These are phyloP conservation scores for Curvularia sp. DNA, from an alignment of 2,329 filamentous ascomycete genomes.

Conservation along the genomic window DNA sequence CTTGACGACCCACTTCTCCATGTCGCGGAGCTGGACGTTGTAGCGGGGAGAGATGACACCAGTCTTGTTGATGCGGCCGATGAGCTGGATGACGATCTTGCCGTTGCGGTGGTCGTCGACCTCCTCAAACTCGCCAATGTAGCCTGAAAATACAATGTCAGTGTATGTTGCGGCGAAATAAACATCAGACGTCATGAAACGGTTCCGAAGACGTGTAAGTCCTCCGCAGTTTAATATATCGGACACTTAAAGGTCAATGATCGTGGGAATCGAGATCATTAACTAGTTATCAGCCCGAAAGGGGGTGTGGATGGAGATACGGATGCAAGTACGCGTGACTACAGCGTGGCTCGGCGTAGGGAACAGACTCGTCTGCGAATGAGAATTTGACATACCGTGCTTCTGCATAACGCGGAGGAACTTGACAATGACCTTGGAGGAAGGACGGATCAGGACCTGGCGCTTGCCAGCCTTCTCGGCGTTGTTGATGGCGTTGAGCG, in stretches of 20 bases:
- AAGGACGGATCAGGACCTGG: conserved; percentile 96
- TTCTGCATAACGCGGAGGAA: conserved; percentile 99
- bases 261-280: conserved; percentile 85
- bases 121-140: conserved; percentile 99
- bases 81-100: conserved; percentile 99
- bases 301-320: conserved; percentile 19
- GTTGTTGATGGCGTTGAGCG: conserved; percentile 99
- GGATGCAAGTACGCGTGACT: background rate
- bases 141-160: conserved; percentile 71
- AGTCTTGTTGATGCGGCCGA: conserved; percentile 98
- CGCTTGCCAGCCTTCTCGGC: conserved; percentile 99
- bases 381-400: conserved; percentile 78
- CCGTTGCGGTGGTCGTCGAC: conserved; percentile 99
- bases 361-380: conserved; percentile 11
- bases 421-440: conserved; percentile 99
- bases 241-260: conserved; percentile 99
- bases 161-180: conserved; percentile 88
- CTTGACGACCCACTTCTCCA: conserved; percentile 99
- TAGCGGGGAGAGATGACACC: conserved; percentile 99
- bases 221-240: conserved; percentile 89
- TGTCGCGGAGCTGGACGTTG: conserved; percentile 96
- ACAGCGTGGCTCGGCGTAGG: background rate
- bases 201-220: conserved; percentile 95
- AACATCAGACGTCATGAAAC: conserved; percentile 84
- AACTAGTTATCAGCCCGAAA: conserved; percentile 99